Conservation (phyloP, 2,329 filamentous ascomycete genomes). For the Epichloe hybrida region DNA sequence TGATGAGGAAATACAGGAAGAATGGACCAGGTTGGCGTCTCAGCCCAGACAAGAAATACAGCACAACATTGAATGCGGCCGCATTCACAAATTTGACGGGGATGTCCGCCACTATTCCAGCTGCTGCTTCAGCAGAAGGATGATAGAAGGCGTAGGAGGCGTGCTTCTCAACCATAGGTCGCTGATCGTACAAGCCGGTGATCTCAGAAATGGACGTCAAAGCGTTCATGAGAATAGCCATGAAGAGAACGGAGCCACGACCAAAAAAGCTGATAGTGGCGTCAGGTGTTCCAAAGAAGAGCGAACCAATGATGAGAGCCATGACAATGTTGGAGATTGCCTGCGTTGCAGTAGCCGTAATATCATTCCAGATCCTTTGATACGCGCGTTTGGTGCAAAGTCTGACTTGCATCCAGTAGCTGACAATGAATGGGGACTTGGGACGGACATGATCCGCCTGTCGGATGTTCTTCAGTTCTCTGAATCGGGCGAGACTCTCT, state of each 20-base stretch:
- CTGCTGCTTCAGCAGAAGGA: constrained; percentile 38
- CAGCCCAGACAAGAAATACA: constrained; percentile 44
- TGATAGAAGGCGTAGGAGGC: constrained; percentile 37
- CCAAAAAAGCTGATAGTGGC: constrained; percentile 38
- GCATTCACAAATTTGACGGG: constrained; percentile 42
- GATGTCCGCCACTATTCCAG: constrained; percentile 40
- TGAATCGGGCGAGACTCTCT: constrained; percentile 25
- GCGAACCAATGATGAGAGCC: constrained; percentile 46
- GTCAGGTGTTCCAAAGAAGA: constrained; percentile 40
- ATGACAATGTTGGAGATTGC: constrained; percentile 37
- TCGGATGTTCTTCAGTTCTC: constrained; percentile 32
- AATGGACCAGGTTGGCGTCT: constrained; percentile 50
- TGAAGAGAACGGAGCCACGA: constrained; percentile 44
- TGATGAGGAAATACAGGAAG: constrained; percentile 64
- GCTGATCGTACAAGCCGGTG: constrained; percentile 27
- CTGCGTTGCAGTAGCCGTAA: constrained; percentile 30
- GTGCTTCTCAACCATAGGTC: constrained; percentile 36
- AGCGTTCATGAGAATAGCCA: constrained; percentile 46
- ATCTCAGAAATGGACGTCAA: constrained; percentile 44
- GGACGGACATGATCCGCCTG: constrained; percentile 40
- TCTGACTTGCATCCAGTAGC: constrained; percentile 37
- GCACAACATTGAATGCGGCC: constrained; percentile 37
- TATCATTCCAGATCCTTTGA: constrained; percentile 39
- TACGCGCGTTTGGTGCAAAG: constrained; percentile 38
- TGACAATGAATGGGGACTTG: constrained; percentile 45